These are phyloP conservation scores for Sporobolomyces pararoseus DNA, from an alignment of 768 basidiomycete genomes.

Conservation along the genomic window DNA sequence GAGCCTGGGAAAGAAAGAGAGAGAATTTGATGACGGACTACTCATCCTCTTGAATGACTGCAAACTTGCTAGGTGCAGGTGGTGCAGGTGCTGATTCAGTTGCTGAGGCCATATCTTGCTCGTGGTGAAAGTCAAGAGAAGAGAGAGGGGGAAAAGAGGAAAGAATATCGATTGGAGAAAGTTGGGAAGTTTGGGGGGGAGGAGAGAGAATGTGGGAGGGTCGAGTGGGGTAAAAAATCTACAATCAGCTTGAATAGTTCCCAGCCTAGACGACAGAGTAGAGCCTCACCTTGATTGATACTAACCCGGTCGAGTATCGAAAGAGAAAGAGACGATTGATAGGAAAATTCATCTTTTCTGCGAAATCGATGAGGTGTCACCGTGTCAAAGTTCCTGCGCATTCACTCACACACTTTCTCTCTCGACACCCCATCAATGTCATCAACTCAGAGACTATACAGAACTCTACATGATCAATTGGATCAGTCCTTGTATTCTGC, in stretches of 20 bases:
- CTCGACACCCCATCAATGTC: neutral
- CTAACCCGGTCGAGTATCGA: too few relatives aligned
- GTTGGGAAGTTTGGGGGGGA: neutral
- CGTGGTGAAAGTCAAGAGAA: neutral
- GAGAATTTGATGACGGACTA: slow-evolving; percentile 45
- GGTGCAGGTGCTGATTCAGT: neutral
- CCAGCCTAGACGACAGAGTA: too few relatives aligned
- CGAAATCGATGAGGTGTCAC: neutral
- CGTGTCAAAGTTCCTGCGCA: neutral
- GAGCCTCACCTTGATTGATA: too few relatives aligned
- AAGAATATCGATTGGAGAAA: neutral
- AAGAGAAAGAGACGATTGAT: too few relatives aligned
- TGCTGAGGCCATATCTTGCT: neutral
- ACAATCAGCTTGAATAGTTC: too few relatives aligned
- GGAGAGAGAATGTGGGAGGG: neutral
- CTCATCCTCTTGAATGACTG: slow-evolving; percentile 48
- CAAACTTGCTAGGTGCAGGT: slow-evolving; percentile 9
- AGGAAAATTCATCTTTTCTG: too few relatives aligned
- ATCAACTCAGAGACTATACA: slow-evolving; percentile 14
- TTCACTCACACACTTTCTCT: neutral
- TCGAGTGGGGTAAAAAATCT: slow-evolving; percentile 5
- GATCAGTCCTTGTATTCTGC: slow-evolving; percentile 47
- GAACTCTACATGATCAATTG: slow-evolving; percentile 50
- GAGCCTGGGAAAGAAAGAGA: neutral
- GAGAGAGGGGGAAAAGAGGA: neutral